Evolutionary conservation across 768 basidiomycete species (phyloP).

Genomic region (Pleurotus citrinopileatus): DNA sequence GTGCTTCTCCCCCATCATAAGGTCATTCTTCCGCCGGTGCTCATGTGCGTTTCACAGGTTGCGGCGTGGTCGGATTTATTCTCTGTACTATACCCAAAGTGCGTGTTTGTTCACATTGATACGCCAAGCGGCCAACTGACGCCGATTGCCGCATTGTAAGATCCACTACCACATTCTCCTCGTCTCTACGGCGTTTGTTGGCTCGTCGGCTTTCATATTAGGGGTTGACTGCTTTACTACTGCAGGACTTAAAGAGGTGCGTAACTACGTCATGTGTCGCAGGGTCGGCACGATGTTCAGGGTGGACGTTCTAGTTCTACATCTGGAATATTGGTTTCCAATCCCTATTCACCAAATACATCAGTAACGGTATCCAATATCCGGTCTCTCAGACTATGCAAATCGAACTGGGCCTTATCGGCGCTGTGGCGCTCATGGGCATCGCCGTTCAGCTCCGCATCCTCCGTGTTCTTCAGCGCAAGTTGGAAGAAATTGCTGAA

Average conservation of each 20-base stretch:
- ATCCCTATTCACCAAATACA: conserved; percentile 74
- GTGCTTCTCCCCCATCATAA: conserved; percentile 19
- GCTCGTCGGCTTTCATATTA: conserved; percentile 85
- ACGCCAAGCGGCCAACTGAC: conserved; percentile 16
- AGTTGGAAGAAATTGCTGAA: conserved; percentile 74
- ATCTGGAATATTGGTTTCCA: conserved; percentile 92
- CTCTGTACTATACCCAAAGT: conserved; percentile 80
- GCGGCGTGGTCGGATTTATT: conserved; percentile 76
- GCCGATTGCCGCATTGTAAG: conserved; percentile 25
- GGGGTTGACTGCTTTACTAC: conserved; percentile 94
- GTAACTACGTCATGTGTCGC: conserved; percentile 15
- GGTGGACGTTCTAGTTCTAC: conserved; percentile 65
- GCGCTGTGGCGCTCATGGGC: conserved; percentile 80
- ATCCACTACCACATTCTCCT: conserved; percentile 87
- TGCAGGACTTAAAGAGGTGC: conserved; percentile 88
- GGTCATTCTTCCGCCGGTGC: conserved; percentile 15
- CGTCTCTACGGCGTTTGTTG: conserved; percentile 85
- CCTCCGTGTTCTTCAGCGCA: conserved; percentile 73
- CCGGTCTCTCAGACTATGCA: conserved; percentile 90
- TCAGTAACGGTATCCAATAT: conserved; percentile 63
- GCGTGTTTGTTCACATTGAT: conserved; percentile 15
- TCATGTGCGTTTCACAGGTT: conserved; percentile 43
- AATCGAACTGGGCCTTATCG: conserved; percentile 89
- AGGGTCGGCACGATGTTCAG: conserved; percentile 6
- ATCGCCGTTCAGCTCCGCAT: conserved; percentile 89